phyloP scores from a whole-genome alignment of 495 filamentous ascomycete genomes.

The Podospora comata region DNA sequence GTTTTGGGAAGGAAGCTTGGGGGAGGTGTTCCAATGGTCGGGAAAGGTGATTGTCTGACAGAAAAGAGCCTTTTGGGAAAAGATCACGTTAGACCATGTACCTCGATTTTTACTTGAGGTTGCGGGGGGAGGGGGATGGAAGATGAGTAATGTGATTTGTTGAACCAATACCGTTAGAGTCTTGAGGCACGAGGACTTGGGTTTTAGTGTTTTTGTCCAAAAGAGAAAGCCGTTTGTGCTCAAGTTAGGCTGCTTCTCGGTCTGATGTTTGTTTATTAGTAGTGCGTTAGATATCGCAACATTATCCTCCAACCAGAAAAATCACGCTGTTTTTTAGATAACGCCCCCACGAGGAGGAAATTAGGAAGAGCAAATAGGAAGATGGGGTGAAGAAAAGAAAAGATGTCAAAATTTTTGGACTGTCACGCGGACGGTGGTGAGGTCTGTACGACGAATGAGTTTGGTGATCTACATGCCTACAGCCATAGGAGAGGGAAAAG shows the following conservation, averaged over 20 bases:
- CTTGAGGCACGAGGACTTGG: slow-evolving; percentile 15
- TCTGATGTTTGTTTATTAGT: background rate
- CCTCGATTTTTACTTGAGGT: background rate
- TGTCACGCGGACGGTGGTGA: too few species aligned
- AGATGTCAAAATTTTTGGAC: too few species aligned
- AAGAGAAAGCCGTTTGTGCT: too few species aligned
- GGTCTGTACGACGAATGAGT: too few species aligned
- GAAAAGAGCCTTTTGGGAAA: background rate
- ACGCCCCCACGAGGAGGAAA: background rate
- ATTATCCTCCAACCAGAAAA: background rate
- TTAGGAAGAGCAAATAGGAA: background rate
- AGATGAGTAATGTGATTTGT: background rate
- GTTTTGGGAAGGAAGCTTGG: background rate
- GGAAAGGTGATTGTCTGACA: background rate
- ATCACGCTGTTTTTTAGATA: background rate
- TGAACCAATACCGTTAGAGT: slow-evolving; percentile 18
- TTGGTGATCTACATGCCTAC: slow-evolving; percentile 1
- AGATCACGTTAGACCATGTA: background rate
- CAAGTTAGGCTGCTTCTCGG: background rate
- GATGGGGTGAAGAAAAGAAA: too few species aligned
- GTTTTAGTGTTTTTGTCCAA: too few species aligned
- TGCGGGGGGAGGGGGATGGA: background rate
- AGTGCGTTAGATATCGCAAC: background rate
- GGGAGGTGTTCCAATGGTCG: background rate
- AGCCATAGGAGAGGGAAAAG: background rate